phyloP scores from a whole-genome alignment of 2,329 filamentous ascomycete species.

The Beauveria caledonica region DNA sequence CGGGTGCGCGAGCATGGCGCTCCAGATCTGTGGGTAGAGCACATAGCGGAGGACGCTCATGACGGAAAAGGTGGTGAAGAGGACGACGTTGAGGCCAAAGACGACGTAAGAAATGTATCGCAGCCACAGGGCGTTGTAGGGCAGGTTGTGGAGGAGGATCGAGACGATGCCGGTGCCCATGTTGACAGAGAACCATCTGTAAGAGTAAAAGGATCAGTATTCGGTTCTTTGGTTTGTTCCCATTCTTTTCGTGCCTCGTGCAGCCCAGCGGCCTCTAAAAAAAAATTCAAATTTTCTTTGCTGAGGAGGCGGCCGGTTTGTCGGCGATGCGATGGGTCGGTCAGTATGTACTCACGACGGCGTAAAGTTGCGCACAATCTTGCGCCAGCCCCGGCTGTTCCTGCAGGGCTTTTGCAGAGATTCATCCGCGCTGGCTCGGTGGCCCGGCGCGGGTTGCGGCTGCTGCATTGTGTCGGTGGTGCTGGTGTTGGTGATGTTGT shows the following conservation, averaged over 20 bases:
- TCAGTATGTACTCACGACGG: constrained; percentile 35
- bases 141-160: constrained; percentile 53
- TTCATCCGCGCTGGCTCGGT: constrained; percentile 1
- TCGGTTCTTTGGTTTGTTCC: no score
- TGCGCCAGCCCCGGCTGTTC: constrained; percentile 33
- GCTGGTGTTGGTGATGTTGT: background rate
- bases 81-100: constrained; percentile 49
- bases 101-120: constrained; percentile 51
- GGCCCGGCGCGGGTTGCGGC: constrained; percentile 12
- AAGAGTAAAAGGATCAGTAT: no score
- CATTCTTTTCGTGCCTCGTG: no score
- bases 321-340: background rate
- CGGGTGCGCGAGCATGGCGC: constrained; percentile 57
- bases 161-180: constrained; percentile 64
- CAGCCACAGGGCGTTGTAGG: constrained; percentile 50
- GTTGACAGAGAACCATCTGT: constrained; percentile 49
- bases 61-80: constrained; percentile 47
- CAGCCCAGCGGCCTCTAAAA: no score
- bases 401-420: constrained; percentile 20
- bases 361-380: constrained; percentile 44
- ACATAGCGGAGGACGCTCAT: constrained; percentile 53
- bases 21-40: constrained; percentile 58
- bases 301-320: background rate
- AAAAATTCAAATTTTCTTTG: no score
- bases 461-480: background rate